Base-by-base conservation (phyloP, 768 basidiomycete genomes). In the Tubosaeta brunneosetosa region DNA sequence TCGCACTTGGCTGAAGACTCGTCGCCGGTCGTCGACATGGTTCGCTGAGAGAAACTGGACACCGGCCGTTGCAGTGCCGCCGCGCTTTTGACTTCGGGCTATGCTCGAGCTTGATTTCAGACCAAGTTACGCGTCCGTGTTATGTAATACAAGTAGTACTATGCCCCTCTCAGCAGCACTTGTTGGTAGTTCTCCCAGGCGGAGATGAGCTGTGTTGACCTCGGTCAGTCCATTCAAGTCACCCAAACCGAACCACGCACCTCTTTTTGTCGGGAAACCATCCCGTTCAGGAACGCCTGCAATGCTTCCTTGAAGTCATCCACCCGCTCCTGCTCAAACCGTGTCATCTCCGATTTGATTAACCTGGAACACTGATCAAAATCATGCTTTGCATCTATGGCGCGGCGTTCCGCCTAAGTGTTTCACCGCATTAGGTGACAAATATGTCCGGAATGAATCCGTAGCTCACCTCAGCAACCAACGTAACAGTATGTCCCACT, bases 321-420 rank as follows among this genome's bases (percentile, higher is more conserved):
- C 25, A 98, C 80, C 40, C 94, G 82, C 70, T 97, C 95, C 64
- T 84, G 82, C 71, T 99, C 95, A 64, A 98, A 97, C 40, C 95
- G 77, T 5, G 83, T 83, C 57, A 94, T 82, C 71, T 99, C 97
- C 4, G 81, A 73, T 70, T 98, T 98, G 60, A 93, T 85, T 17
- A 97, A 73, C 58, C 87, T 87, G 17, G 92, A 91, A 12, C 87
- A 86, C 19, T 88, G 81, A 41, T 97, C 94, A 64, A 88, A 99
- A 57, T 97, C 95, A 47, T 83, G 82, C 64, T 88, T 91, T 0
- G 88, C 80, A 44, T 95, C 92, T 41, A 89, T 69, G 4, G 88
- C 84, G 17, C 85, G 82, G 47, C 91, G 79, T 69, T 99, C 97
- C 3, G 88, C 86, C 91, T 97, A 36, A 38, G 40, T 14, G 48